Percentiles rank a stretch among this genome's conserved stretches.
Evolutionary conservation across 2,329 filamentous ascomycete species (phyloP).

Genomic region (Alternaria angustiovoidea): DNA sequence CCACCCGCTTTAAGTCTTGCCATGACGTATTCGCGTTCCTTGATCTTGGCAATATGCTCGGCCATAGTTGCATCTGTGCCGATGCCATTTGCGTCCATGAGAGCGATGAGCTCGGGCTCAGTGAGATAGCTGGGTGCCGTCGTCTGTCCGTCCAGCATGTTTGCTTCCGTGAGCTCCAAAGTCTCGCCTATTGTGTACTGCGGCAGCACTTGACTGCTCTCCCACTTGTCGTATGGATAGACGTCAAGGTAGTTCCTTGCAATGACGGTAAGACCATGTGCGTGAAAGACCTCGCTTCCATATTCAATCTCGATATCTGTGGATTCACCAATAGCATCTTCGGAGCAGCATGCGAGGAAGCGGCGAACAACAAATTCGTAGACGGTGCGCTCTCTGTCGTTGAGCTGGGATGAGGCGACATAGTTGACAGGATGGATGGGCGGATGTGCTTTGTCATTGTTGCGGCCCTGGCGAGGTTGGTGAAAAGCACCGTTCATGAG

Average conservation of each 20-base stretch:
- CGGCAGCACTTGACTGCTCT: constrained; percentile 82
- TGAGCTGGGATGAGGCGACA: constrained; percentile 68
- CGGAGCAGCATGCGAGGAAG: constrained; percentile 94
- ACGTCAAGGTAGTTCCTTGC: constrained; percentile 94
- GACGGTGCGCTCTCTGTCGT: constrained; percentile 74
- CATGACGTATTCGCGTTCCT: constrained; percentile 85
- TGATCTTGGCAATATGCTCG: constrained; percentile 96
- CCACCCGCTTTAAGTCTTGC: constrained; percentile 62
- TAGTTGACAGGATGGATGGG: constrained; percentile 97
- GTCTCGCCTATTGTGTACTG: constrained; percentile 79
- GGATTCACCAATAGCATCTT: constrained; percentile 86
- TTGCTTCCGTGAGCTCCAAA: constrained; percentile 88
- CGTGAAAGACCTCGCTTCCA: constrained; percentile 81
- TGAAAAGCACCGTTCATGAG: constrained; percentile 80
- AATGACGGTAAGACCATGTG: constrained; percentile 83
- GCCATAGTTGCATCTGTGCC: constrained; percentile 99
- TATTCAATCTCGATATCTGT: constrained; percentile 87
- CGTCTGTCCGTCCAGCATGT: constrained; percentile 91
- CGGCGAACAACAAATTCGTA: constrained; percentile 93
- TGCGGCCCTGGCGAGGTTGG: constrained; percentile 79
- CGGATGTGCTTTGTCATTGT: constrained; percentile 97
- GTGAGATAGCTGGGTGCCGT: constrained; percentile 85
- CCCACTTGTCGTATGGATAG: constrained; percentile 97
- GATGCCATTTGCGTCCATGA: constrained; percentile 99
- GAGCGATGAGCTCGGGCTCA: constrained; percentile 90